These are phyloP conservation scores for Pseudozyma thailandica DNA, from an alignment of 1,284 basidiomycete species.

Conservation along the genomic window DNA sequence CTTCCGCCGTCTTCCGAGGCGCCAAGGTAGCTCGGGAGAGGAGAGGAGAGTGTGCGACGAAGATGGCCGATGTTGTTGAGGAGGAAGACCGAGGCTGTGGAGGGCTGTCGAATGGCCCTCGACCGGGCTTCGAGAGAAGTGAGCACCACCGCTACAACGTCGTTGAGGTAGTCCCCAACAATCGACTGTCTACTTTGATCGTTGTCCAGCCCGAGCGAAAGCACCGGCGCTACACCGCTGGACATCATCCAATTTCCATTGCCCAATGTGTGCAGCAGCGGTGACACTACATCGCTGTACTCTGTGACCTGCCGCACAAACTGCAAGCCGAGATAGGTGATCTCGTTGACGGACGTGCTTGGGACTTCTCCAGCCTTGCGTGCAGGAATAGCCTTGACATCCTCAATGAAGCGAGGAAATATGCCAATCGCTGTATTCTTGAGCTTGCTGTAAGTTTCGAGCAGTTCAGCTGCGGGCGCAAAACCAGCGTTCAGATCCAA, in stretches of 20 bases:
- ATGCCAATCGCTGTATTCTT: slow-evolving; percentile 56
- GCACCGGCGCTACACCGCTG: slow-evolving; percentile 50
- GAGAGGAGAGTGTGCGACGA: slow-evolving; percentile 35
- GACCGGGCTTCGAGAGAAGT: slow-evolving; percentile 56
- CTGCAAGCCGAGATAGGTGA: slow-evolving; percentile 58
- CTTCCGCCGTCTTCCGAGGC: slow-evolving; percentile 24
- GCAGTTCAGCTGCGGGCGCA: slow-evolving; percentile 33
- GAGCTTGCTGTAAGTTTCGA: slow-evolving; percentile 45
- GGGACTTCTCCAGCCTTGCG: slow-evolving; percentile 59
- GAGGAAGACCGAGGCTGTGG: slow-evolving; percentile 60
- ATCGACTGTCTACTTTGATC: slow-evolving; percentile 45
- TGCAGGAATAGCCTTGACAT: slow-evolving; percentile 60
- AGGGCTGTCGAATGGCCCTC: slow-evolving; percentile 56
- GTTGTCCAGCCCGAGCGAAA: slow-evolving; percentile 51
- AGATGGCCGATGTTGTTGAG: slow-evolving; percentile 61
- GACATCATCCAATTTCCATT: slow-evolving; percentile 64
- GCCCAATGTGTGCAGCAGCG: slow-evolving; percentile 56
- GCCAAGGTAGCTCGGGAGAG: slow-evolving; percentile 27
- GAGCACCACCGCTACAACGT: slow-evolving; percentile 51
- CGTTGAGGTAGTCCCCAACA: slow-evolving; percentile 53
- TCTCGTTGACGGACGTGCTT: slow-evolving; percentile 62
- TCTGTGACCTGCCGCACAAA: slow-evolving; percentile 56
- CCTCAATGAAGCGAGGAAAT: slow-evolving; percentile 64
- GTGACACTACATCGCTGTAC: slow-evolving; percentile 59
- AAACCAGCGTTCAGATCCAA: slow-evolving; percentile 43